Evolutionary conservation across 2,329 filamentous ascomycete species (phyloP).

Genomic region (Aspergillus texensis): DNA sequence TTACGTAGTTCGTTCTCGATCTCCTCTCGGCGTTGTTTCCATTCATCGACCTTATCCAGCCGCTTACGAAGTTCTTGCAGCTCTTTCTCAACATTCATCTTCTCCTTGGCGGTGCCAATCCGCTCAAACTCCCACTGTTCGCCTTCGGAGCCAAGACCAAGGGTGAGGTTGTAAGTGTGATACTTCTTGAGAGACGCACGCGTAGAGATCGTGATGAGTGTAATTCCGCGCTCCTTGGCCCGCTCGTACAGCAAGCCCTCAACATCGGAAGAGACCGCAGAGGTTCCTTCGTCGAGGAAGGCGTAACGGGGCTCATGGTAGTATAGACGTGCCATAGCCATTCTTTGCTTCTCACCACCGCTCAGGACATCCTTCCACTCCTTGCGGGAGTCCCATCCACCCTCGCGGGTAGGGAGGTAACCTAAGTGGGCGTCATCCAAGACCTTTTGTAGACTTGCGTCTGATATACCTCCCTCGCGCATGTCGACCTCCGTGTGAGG

Average conservation of each 20-base stretch:
- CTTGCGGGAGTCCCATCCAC: slow-evolving; percentile 94
- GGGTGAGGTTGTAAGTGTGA: slow-evolving; percentile 85
- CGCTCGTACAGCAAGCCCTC: slow-evolving; percentile 92
- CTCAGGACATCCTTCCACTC: slow-evolving; percentile 99
- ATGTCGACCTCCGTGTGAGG: slow-evolving; percentile 94
- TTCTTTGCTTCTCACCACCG: slow-evolving; percentile 94
- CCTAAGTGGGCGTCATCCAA: slow-evolving; percentile 83
- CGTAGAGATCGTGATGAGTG: slow-evolving; percentile 93
- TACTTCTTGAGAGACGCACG: slow-evolving; percentile 94
- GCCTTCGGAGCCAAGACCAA: slow-evolving; percentile 79
- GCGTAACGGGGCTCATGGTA: slow-evolving; percentile 96
- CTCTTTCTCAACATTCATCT: slow-evolving; percentile 90
- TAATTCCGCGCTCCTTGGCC: slow-evolving; percentile 91
- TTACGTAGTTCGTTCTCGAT: slow-evolving; percentile 79
- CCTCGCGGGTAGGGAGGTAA: slow-evolving; percentile 88
- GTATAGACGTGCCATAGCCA: slow-evolving; percentile 84
- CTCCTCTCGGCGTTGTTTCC: slow-evolving; percentile 75
- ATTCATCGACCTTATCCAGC: slow-evolving; percentile 77
- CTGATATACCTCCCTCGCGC: slow-evolving; percentile 75
- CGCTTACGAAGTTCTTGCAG: slow-evolving; percentile 80
- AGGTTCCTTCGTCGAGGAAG: slow-evolving; percentile 94
- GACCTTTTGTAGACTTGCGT: slow-evolving; percentile 75
- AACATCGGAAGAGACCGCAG: slow-evolving; percentile 85
- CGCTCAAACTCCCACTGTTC: slow-evolving; percentile 90
- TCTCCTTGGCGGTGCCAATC: slow-evolving; percentile 91